These are phyloP conservation scores for Fonsecaea erecta DNA, from an alignment of 2,329 filamentous ascomycete species.

Conservation along the genomic window DNA sequence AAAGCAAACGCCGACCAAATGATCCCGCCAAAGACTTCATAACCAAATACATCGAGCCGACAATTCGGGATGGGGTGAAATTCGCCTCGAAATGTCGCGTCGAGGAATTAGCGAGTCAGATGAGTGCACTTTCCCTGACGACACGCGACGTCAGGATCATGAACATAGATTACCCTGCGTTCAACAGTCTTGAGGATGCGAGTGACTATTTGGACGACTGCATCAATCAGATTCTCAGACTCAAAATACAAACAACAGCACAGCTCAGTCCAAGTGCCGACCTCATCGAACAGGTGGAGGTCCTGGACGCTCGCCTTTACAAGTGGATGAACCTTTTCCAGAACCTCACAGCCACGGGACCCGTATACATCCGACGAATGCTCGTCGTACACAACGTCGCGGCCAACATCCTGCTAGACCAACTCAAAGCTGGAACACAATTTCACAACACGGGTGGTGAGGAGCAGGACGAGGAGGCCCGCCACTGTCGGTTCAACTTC, in stretches of 20 bases:
- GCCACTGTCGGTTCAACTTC: constrained; percentile 20
- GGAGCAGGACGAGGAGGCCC: not conserved
- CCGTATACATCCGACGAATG: constrained; percentile 21
- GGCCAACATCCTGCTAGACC: constrained; percentile 23
- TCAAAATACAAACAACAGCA: constrained; percentile 6
- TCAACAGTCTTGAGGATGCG: constrained; percentile 23
- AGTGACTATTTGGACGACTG: constrained; percentile 18
- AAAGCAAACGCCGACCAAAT: constrained; percentile 18
- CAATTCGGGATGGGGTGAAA: constrained; percentile 24
- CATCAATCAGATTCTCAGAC: constrained; percentile 18
- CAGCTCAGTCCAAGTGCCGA: not conserved
- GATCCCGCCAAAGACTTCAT: constrained; percentile 26
- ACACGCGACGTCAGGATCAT: constrained; percentile 22
- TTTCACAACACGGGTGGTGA: not conserved
- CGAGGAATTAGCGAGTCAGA: constrained; percentile 17
- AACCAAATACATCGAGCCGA: constrained; percentile 28
- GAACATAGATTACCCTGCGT: constrained; percentile 12
- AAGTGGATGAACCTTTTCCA: constrained; percentile 31
- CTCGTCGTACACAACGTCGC: constrained; percentile 28
- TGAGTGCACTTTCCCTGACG: constrained; percentile 18
- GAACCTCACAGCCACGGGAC: constrained; percentile 22
- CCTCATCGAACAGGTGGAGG: constrained; percentile 17
- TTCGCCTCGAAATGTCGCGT: constrained; percentile 14
- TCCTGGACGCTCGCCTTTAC: constrained; percentile 22
- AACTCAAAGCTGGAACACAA: constrained; percentile 14